phyloP scores from a whole-genome alignment of 176 grass and related monocot genomes.

The Triticum turgidum region DNA sequence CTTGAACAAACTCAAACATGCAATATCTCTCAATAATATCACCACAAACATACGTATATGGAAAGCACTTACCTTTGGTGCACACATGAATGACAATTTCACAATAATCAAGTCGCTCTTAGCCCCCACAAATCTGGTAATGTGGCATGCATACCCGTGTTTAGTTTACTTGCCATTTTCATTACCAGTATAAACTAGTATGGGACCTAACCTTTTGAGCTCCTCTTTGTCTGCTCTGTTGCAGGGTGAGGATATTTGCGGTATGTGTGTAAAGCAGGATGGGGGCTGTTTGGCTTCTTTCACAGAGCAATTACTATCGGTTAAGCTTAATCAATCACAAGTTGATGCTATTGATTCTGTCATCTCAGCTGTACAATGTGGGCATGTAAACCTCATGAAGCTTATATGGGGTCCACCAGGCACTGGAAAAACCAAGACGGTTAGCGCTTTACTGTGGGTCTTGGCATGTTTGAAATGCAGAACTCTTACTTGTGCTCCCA shows the following conservation, averaged over 20 bases:
- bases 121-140: constrained; percentile 44
- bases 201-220: constrained; percentile 2
- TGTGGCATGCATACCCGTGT: background rate
- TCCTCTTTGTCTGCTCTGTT: background rate
- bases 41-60: constrained; percentile 52
- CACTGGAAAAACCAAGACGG: constrained; percentile 78
- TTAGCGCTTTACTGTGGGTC: constrained; percentile 50
- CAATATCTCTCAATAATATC: constrained; percentile 50
- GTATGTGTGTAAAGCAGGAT: background rate
- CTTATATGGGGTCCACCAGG: constrained; percentile 87
- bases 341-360: constrained; percentile 46
- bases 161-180: background rate
- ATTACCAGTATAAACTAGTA: background rate
- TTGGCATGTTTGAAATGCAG: constrained; percentile 53
- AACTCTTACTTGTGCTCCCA: constrained; percentile 74
- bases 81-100: constrained; percentile 50
- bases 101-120: constrained; percentile 53
- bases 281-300: constrained; percentile 20
- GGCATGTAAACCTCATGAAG: constrained; percentile 45
- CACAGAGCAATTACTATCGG: constrained; percentile 13
- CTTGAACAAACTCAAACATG: constrained; percentile 38
- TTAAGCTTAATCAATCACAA: constrained; percentile 65
- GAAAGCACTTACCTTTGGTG: constrained; percentile 41
- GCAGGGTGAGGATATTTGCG: constrained; percentile 38
- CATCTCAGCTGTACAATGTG: constrained; percentile 39